Conservation (phyloP, 441 rosid genomes). For the Populus tomentosa region DNA sequence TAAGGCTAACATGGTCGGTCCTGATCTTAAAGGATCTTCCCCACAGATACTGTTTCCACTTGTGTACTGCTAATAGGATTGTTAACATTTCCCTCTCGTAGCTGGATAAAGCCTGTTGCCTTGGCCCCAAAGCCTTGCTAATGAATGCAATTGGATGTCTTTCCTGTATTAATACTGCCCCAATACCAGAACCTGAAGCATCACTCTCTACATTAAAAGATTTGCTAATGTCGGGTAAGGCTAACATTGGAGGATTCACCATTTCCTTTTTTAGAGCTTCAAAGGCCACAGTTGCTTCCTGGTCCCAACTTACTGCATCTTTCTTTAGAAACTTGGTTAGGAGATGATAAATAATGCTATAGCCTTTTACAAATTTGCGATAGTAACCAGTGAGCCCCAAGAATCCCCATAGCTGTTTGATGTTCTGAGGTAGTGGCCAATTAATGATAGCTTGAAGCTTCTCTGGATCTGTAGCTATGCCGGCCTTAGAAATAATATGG, state of each 20-base stretch:
- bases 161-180: background rate
- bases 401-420: background rate
- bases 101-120: background rate
- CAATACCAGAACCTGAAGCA: background rate
- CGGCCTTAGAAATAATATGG: too few species aligned
- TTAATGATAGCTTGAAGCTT: too few species aligned
- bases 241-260: too few species aligned
- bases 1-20: background rate
- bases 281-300: background rate
- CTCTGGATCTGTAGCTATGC: too few species aligned
- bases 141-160: background rate
- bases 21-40: background rate
- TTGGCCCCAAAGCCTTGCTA: background rate
- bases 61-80: background rate
- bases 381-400: background rate
- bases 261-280: background rate
- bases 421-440: too few species aligned
- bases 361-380: background rate
- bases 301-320: background rate
- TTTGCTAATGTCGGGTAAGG: background rate
- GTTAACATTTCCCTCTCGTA: background rate
- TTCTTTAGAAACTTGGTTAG: background rate
- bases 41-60: slow-evolving; percentile 6
- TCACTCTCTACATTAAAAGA: background rate
- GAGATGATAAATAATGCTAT: background rate